phyloP scores from a whole-genome alignment of 2,329 filamentous ascomycete species.

The Aspergillus nomiae region DNA sequence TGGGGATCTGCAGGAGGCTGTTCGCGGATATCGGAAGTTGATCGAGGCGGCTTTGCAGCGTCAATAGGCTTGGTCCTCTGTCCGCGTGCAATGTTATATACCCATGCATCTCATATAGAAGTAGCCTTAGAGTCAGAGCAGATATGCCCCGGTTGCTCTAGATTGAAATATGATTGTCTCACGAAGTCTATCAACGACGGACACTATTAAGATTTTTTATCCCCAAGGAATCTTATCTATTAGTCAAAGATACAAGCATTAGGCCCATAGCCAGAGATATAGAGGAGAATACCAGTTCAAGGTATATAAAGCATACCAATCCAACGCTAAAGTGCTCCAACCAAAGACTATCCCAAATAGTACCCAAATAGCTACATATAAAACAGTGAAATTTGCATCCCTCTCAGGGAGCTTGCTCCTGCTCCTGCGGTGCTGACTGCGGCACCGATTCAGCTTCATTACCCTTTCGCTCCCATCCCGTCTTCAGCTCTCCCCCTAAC shows the following conservation, averaged over 20 bases:
- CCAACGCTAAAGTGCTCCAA: not conserved
- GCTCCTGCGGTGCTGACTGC: not conserved
- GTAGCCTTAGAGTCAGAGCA: not conserved
- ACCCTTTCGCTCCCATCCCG: constrained; percentile 40
- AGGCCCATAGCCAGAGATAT: not conserved
- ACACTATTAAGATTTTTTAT: not conserved
- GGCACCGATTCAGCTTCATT: not conserved
- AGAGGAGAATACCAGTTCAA: not conserved
- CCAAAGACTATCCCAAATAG: not conserved
- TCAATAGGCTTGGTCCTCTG: not conserved
- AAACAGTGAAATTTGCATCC: not conserved
- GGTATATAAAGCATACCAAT: not conserved
- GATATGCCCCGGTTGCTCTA: not conserved
- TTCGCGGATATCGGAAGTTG: constrained; percentile 75
- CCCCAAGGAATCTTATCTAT: too few species aligned
- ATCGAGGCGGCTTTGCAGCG: constrained; percentile 47
- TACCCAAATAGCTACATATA: not conserved
- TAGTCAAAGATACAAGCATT: too few species aligned
- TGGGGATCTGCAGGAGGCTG: constrained; percentile 73
- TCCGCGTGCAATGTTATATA: not conserved
- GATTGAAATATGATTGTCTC: not conserved
- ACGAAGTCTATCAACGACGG: not conserved
- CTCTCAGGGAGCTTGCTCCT: not conserved
- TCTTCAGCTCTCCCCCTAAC: constrained; percentile 55
- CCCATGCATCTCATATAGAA: not conserved